Conservation (phyloP, 108 stramenopile species). For the Aurantiochytrium sp. region DNA sequence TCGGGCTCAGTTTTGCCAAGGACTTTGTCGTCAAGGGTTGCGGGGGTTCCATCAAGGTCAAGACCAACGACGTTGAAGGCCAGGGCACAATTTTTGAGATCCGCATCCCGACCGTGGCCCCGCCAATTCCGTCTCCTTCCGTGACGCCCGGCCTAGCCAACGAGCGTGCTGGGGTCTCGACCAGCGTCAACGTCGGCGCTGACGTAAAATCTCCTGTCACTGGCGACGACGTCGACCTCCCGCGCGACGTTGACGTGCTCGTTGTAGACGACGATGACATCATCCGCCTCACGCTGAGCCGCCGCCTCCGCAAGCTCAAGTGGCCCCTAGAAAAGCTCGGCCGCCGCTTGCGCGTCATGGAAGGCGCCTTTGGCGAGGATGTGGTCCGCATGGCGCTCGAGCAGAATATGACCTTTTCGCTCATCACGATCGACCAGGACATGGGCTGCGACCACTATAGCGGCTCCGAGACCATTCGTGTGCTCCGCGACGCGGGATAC, state of each 20-base stretch:
- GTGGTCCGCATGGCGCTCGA: neutral
- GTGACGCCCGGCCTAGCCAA: neutral
- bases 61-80: neutral
- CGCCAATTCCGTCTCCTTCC: neutral
- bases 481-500: neutral
- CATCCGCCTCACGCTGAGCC: neutral
- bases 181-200: neutral
- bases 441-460: neutral
- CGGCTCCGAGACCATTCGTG: neutral
- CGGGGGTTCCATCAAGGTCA: neutral
- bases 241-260: neutral
- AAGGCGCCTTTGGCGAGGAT: neutral
- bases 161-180: too few relatives aligned
- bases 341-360: neutral
- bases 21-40: neutral
- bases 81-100: conserved; percentile 8
- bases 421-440: neutral
- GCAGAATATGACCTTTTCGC: neutral
- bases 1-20: neutral
- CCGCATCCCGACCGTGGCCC: neutral
- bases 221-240: neutral
- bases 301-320: neutral
- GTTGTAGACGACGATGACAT: neutral
- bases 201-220: neutral
- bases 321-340: neutral